Evolutionary conservation across 2,329 filamentous ascomycete genomes (phyloP), one percentile per base, ranked within the genome.

Genomic region (Pseudogymnoascus sp.): DNA sequence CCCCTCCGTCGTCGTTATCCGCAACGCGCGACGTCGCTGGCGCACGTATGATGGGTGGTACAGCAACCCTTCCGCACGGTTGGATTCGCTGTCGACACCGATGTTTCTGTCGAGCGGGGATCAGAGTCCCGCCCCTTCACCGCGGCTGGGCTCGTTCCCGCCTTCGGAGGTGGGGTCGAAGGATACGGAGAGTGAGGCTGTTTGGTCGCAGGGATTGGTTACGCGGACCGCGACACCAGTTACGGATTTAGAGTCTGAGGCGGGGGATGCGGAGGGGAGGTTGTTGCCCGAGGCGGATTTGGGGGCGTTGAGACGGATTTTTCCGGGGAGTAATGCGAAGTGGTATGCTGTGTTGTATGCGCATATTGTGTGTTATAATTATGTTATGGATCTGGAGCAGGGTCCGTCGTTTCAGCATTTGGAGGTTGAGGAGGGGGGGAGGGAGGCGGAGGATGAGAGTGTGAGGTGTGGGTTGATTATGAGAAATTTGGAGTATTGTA

Each of bases 301-400:
- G 4, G 41, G 41, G 19, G 16, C 19, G 41, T 19, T 45, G 41
- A 45, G 41, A 23, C 19, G 67, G 6, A 71, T 72, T 31, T 74
- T 73, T 41, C 71, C 71, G 1, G 37, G 62, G n/a, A 66, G 68
- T 4, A 65, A 65, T 3, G 48, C 65, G 21, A 64, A 66, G 43
- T 66, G 68, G 41, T 64, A 66, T 4, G 65, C 67, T 10, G 66
- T 68, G 1, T 68, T 73, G 21, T 73, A 73, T 62, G 68, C 71
- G 1, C 67, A 74, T 21, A 64, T 73, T 7, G 61, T 73, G 11
- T 68, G 67, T 6, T 69, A 71, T 23, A 68, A 68, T 6, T 71
- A 65, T 57, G 31, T 70, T 2, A 63, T 61, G 16, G 67, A 67
- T 14, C 65, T 67, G 10, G 41, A 23, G 16, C 41, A 23, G 19